Evolutionary conservation across 163 green algal genomes (phyloP), one percentile per base, ranked within the genome.

Genomic region (Chlorella variabilis): DNA sequence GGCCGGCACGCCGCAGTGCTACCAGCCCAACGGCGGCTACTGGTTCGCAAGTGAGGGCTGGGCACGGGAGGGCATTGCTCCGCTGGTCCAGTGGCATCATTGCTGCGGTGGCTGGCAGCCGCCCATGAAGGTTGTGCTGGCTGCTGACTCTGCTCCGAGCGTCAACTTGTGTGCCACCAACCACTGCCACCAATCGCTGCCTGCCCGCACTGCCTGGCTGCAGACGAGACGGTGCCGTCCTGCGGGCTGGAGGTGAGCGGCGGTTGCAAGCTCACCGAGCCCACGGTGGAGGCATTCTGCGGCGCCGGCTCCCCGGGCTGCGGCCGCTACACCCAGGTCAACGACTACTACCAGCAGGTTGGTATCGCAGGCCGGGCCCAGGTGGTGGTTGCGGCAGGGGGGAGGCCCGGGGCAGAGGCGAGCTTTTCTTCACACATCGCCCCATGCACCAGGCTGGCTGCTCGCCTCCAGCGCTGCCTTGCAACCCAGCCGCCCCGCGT

Each of bases 281-380:
- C 73, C 34, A 66, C 41, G 18, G 4, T 27, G 18, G 42, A 45
- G 33, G 54, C 75, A 13, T 87, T 87, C 71, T 93, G 90, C 80
- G 73, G 84, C 75, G 71, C 67, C 41, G 63, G 66, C 29, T 78
- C 88, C 62, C 58, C 77, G 21, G 45, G 49, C 45, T 94, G 90
- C 78, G 71, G 56, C 1, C 86, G 82, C 11, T 84, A 83, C 51
- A 36, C 74, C 11, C 56, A 70, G 20, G 71, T 88, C 17, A 49
- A 83, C 2, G 29, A 48, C 8, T 66, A 85, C 18, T 69, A 84
- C 45, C n/a, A 79, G 25, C n/a, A 38, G 31, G 59, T 45, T 36
- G 66, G 33, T 56, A 38, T 31, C 23, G 38, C 38, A 20, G 15
- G 38, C 25, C 29, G 8, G 38, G 33, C 33, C 11, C 45, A 54